Conservation (phyloP, 257 asterid genomes). For the Nicotiana noctiflora region DNA sequence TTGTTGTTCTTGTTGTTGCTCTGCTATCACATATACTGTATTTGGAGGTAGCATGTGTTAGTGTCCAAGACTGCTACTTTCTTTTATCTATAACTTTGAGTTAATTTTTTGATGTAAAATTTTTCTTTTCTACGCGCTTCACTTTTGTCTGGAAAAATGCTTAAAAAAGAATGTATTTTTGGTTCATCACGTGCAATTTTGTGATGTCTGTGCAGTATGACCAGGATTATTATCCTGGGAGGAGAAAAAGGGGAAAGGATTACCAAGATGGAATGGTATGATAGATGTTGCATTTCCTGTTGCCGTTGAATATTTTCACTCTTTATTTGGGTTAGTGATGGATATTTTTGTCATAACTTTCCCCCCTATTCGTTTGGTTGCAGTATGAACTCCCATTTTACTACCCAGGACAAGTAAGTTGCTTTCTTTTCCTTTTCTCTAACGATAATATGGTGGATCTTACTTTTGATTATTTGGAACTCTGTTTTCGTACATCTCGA, state of each 20-base stretch:
- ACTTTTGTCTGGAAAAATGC: not conserved
- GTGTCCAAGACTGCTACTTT: not conserved
- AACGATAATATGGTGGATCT: not conserved
- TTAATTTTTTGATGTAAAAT: not conserved
- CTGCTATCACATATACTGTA: not conserved
- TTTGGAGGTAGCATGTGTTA: not conserved
- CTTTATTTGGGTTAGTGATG: not conserved
- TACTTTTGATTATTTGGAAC: not conserved
- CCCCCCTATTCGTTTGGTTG: conserved; percentile 23
- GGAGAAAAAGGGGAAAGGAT: conserved; percentile 95
- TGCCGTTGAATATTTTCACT: not conserved
- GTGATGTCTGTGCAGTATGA: conserved; percentile 47
- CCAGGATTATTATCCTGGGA: conserved; percentile 93
- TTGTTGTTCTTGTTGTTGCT: too few relatives aligned
- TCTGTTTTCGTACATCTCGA: not conserved
- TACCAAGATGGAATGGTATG: conserved; percentile 83
- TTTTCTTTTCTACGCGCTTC: not conserved
- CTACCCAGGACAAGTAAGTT: conserved; percentile 91
- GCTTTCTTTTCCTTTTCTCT: not conserved
- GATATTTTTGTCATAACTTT: not conserved
- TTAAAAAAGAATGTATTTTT: not conserved
- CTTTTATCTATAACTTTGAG: not conserved
- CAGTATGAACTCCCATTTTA: conserved; percentile 97
- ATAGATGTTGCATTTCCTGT: not conserved
- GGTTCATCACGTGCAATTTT: not conserved